Evolutionary conservation across 1,139 yeast species (phyloP).

Genomic region (Yamadazyma jaroonii): DNA sequence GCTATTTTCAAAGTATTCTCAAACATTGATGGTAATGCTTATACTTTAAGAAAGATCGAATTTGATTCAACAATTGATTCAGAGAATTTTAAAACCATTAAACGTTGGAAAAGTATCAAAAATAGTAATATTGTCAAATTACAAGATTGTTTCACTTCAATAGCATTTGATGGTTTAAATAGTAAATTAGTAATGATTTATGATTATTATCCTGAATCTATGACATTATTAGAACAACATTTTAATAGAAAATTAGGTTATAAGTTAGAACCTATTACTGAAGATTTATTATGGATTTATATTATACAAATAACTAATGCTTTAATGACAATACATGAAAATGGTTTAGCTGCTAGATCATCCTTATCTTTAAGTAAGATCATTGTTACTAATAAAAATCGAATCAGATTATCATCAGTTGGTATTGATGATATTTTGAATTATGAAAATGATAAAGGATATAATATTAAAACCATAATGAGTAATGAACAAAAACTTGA

Average conservation of each 20-base stretch:
- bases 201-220: conserved; percentile 42
- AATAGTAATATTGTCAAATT: conserved; percentile 62
- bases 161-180: conserved; percentile 72
- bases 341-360: conserved; percentile 60
- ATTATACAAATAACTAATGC: conserved; percentile 73
- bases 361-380: conserved; percentile 64
- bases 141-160: conserved; percentile 82
- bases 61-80: conserved; percentile 52
- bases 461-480: conserved; percentile 15
- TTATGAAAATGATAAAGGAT: conserved; percentile 30
- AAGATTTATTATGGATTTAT: conserved; percentile 71
- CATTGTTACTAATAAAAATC: conserved; percentile 65
- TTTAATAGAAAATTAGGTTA: conserved; percentile 29
- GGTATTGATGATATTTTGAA: conserved; percentile 71
- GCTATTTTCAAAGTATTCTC: conserved; percentile 79
- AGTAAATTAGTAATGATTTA: conserved; percentile 42
- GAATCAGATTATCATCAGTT: conserved; percentile 68
- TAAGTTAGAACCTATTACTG: conserved; percentile 52
- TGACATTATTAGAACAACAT: conserved; percentile 33
- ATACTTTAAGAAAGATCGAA: conserved; percentile 73
- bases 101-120: conserved; percentile 46
- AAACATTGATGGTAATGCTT: conserved; percentile 73
- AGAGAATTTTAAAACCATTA: conserved; percentile 47
- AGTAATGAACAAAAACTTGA: conserved; percentile 49
- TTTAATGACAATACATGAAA: conserved; percentile 57